Evolutionary conservation across 352 stramenopile species (phyloP), one percentile per base, ranked within the genome.

Genomic region (Pythium vanterpoolii): DNA sequence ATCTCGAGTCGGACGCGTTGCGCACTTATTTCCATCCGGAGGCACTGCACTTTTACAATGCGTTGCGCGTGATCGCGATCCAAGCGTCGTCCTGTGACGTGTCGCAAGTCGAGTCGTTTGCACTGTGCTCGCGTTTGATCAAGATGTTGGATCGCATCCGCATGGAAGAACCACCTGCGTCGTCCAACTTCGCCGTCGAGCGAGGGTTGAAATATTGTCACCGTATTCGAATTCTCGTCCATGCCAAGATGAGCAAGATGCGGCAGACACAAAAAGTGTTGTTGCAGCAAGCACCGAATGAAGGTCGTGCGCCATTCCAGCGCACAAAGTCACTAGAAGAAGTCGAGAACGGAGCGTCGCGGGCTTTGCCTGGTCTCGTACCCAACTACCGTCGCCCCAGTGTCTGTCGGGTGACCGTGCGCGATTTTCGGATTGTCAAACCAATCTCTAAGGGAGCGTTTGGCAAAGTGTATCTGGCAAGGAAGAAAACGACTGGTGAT

Each of bases 351-450:
- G 71, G 23, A 26, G 31, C 40, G 10, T 50, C 34, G 11, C n/a
- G 42, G 24, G 34, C 19, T 5, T 9, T 49, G 3, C 13, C 18
- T 4, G 26, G 60, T 23, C 19, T 60, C 21, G 4, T 60, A 2
- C 27, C 47, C 11, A 57, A 42, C 45, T 50, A 51, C 27, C 55
- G 68, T 19, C 74, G 72, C 18, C 51, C 63, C 23, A 72, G 68
- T n/a, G 66, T 72, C 1, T 92, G 72, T 49, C 76, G 78, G 19
- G 80, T 90, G 3, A 82, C 83, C 16, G 88, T 92, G 51, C 69
- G 70, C 31, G 89, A 97, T 69, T 97, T 97, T 42, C 73, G 94
- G 36, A 94, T 96, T 40, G 65, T 96, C 30, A 96, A 96, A 31
- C 81, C 86, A 1, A 96, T 97, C 39, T 94, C 84, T 1, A 95